phyloP scores from a whole-genome alignment of 2,329 filamentous ascomycete genomes.

The Immersiporthe knoxdaviesiana region DNA sequence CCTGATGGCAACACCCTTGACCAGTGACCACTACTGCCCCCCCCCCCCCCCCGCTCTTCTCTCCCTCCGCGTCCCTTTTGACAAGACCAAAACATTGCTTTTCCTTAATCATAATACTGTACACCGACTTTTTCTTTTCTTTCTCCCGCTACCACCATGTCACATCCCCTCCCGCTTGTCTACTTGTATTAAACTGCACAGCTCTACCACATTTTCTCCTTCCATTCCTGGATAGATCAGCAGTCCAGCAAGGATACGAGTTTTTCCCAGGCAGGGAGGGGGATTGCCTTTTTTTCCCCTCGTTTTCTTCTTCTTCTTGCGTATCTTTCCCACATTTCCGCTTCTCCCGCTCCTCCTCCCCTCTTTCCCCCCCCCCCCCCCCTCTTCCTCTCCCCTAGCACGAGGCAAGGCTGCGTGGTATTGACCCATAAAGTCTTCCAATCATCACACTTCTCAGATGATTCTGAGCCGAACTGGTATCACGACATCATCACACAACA shows the following conservation, averaged over 20 bases:
- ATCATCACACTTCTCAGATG: no score
- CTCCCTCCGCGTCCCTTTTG: neutral
- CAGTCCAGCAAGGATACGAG: neutral
- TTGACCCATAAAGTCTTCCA: neutral
- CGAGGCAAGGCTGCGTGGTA: neutral
- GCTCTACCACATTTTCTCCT: neutral
- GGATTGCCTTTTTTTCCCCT: conserved; percentile 1
- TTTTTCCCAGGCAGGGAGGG: neutral
- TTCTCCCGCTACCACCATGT: neutral
- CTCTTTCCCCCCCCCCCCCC: neutral
- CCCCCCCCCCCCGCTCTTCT: neutral
- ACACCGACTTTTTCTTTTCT: neutral
- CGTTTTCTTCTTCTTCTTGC: neutral
- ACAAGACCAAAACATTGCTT: neutral
- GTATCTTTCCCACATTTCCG: neutral
- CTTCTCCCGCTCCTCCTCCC: neutral
- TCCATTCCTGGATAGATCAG: no score
- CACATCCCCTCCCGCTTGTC: neutral
- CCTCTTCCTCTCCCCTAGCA: neutral
- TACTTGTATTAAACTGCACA: neutral
- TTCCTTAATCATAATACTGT: neutral
- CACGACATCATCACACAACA: neutral
- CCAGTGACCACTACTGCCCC: no score
- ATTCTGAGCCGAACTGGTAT: no score
- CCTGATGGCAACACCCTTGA: neutral